These are phyloP conservation scores for Medicago arabica DNA, from an alignment of 306 rosid genomes.

Conservation along the genomic window DNA sequence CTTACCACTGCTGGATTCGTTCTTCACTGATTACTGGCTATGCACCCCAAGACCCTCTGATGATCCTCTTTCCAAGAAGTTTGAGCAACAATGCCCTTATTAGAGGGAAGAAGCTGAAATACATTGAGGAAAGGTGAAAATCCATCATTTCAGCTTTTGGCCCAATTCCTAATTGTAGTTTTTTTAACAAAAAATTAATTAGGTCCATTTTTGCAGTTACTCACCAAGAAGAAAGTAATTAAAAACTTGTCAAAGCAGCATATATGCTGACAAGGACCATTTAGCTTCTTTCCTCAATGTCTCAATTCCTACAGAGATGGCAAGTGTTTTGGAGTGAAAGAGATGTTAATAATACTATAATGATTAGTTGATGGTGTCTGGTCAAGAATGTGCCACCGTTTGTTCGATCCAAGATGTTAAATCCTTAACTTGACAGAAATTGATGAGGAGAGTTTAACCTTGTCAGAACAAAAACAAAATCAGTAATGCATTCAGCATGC, in stretches of 20 bases:
- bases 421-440: background rate
- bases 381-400: background rate
- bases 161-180: background rate
- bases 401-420: too few species aligned
- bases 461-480: too few species aligned
- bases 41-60: background rate
- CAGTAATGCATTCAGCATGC: too few species aligned
- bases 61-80: background rate
- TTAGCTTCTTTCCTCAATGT: too few species aligned
- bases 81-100: background rate
- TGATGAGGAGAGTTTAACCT: background rate
- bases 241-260: too few species aligned
- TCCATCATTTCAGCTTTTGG: background rate
- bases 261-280: too few species aligned
- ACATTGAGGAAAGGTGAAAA: background rate
- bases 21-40: background rate
- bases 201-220: background rate
- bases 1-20: background rate
- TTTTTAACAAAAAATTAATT: background rate
- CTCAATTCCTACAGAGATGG: background rate
- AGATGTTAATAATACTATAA: background rate
- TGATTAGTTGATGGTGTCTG: background rate
- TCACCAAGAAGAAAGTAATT: too few species aligned
- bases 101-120: background rate
- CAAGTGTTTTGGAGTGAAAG: background rate